These are phyloP conservation scores for Cruciata laevipes DNA, from an alignment of 257 asterid species.

Conservation along the genomic window DNA sequence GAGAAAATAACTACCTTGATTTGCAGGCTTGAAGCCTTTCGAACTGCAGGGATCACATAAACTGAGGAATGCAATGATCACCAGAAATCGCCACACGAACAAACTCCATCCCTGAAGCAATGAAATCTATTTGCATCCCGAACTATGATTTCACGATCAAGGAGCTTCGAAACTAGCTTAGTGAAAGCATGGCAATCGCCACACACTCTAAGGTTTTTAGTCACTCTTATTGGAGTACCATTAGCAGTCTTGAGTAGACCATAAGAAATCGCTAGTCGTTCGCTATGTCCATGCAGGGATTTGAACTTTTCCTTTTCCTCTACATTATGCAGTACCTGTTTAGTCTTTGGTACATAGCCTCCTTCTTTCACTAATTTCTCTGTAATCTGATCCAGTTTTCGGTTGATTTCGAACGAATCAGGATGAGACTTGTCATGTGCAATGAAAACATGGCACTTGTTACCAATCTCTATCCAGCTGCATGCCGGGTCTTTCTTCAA, in stretches of 20 bases:
- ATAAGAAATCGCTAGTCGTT: constrained; percentile 73
- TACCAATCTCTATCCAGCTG: constrained; percentile 74
- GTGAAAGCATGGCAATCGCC: constrained; percentile 70
- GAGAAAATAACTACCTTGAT: not conserved
- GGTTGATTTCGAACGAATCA: constrained; percentile 36
- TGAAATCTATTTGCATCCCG: constrained; percentile 79
- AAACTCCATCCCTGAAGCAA: constrained; percentile 62
- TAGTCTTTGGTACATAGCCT: constrained; percentile 61
- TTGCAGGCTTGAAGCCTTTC: not conserved
- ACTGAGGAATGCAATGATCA: constrained; percentile 15
- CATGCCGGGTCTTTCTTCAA: constrained; percentile 82
- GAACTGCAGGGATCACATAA: not conserved
- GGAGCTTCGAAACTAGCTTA: constrained; percentile 48
- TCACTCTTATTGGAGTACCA: constrained; percentile 42
- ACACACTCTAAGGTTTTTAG: constrained; percentile 73
- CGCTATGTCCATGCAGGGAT: constrained; percentile 70
- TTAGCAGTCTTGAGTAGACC: constrained; percentile 44
- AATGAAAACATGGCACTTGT: constrained; percentile 50
- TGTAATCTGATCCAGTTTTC: constrained; percentile 36
- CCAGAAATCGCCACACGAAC: constrained; percentile 92
- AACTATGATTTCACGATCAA: constrained; percentile 48
- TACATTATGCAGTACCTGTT: constrained; percentile 47
- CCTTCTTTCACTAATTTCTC: constrained; percentile 48
- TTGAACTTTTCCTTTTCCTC: constrained; percentile 49
- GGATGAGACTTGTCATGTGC: constrained; percentile 72